These are phyloP conservation scores for Hibiscus mutabilis DNA, from an alignment of 345 rosid genomes.

Conservation along the genomic window DNA sequence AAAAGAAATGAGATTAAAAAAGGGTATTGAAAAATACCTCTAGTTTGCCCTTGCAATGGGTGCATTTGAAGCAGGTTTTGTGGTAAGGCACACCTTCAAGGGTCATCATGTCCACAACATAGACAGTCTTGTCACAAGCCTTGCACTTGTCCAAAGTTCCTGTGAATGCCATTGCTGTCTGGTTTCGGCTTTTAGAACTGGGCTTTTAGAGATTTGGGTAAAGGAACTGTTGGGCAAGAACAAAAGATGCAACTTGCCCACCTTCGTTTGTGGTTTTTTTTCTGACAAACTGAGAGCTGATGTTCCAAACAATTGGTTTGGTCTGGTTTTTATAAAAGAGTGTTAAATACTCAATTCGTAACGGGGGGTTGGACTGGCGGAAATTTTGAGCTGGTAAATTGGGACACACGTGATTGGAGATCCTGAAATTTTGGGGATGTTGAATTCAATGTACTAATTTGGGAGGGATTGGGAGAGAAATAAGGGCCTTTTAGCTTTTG, in stretches of 20 bases:
- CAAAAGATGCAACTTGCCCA: slow-evolving; percentile 3
- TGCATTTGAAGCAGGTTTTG: slow-evolving; percentile 85
- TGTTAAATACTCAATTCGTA: no score
- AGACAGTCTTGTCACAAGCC: slow-evolving; percentile 90
- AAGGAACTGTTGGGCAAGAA: not conserved
- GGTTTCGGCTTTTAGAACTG: not conserved
- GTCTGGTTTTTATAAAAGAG: slow-evolving; percentile 10
- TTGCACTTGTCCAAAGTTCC: slow-evolving; percentile 98
- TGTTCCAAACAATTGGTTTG: slow-evolving; percentile 11
- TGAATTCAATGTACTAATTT: not conserved
- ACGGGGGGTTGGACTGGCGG: not conserved
- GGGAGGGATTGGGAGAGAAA: no score
- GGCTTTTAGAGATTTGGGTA: not conserved
- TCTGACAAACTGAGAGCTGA: slow-evolving; percentile 24
- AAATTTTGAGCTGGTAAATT: not conserved
- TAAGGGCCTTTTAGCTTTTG: no score
- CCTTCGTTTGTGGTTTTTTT: no score
- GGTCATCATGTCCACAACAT: slow-evolving; percentile 75
- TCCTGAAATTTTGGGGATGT: no score
- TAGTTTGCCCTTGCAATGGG: slow-evolving; percentile 92
- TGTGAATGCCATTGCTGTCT: slow-evolving; percentile 57
- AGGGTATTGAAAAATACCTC: slow-evolving; percentile 33
- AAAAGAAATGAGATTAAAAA: not conserved
- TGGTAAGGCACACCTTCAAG: slow-evolving; percentile 90
- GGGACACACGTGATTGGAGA: no score